Percentiles rank a stretch among this genome's conserved stretches.
phyloP scores from a whole-genome alignment of 305 asterid genomes.

The Solanum hybrid region DNA sequence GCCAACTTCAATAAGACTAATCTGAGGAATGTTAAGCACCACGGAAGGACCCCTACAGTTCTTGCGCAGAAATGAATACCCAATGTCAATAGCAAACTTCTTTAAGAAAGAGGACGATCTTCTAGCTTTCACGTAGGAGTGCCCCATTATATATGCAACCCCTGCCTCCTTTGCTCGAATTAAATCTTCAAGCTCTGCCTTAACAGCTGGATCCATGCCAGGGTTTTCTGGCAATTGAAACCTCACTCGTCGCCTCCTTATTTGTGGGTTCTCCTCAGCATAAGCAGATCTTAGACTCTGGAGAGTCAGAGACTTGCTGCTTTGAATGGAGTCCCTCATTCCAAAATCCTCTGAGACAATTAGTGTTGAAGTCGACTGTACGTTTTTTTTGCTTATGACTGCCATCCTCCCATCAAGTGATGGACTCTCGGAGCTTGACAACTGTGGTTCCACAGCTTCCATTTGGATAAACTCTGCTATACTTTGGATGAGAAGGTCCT shows the following conservation, averaged over 20 bases:
- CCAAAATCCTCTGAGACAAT: constrained; percentile 33
- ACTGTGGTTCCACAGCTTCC: constrained; percentile 88
- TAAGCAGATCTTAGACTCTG: constrained; percentile 66
- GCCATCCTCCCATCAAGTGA: constrained; percentile 94
- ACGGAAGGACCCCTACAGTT: constrained; percentile 93
- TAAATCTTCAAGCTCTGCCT: constrained; percentile 74
- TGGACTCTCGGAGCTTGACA: constrained; percentile 47
- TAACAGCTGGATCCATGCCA: constrained; percentile 53
- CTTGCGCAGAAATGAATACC: constrained; percentile 84
- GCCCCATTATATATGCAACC: constrained; percentile 87
- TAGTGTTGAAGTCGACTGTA: constrained; percentile 39
- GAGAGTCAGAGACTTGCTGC: constrained; percentile 65
- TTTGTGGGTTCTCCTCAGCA: constrained; percentile 68
- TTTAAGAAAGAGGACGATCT: constrained; percentile 64
- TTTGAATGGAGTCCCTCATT: constrained; percentile 35
- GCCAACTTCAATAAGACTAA: constrained; percentile 89
- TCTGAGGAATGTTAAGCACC: constrained; percentile 85
- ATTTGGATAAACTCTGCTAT: constrained; percentile 93
- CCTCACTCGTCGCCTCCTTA: constrained; percentile 66
- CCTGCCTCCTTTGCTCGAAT: constrained; percentile 92
- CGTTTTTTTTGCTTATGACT: constrained; percentile 49
- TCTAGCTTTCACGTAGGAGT: constrained; percentile 80
- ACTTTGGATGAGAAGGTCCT: constrained; percentile 73
- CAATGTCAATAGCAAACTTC: constrained; percentile 73
- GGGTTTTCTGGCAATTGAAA: constrained; percentile 59